Evolutionary conservation across 306 rosid species (phyloP), one percentile per base, ranked within the genome.

Genomic region (Quercus suber): DNA sequence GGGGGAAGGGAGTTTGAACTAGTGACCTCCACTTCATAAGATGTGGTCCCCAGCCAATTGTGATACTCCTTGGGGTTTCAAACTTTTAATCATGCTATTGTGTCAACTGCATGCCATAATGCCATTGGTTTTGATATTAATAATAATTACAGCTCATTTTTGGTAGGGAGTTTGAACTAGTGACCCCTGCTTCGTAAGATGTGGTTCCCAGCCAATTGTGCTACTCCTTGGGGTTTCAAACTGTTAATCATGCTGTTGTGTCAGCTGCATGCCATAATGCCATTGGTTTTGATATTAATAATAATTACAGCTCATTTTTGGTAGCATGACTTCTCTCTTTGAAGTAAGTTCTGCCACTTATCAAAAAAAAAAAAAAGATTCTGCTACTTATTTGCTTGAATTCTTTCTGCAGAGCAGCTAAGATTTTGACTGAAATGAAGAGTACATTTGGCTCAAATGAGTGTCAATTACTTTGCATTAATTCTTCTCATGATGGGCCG

Each of bases 401-500:
- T 59, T 73, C n/a, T 64, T 80, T 74, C 78, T 77, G 74, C 91
- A 96, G 98, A 79, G 96, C 94, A 74, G 87, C 82, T 76, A 96
- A 88, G 89, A 83, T 85, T 60, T 82, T 96, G 77, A 78, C 90
- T 55, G 97, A 96, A 64, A 93, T 93, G 98, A 88, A 86, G 91
- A 88, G 81, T 75, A 79, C 96, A 20, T 96, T 96, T 86, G 98
- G 99, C 52, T 30, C 94, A 53, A 86, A 79, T 79, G 94, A 89
- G 75, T 96, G 92, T 84, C 84, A 81, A 23, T 80, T 96, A 83
- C 90, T 96, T 72, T 89, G 91, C 76, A 90, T 96, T 73, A 96
- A 96, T 84, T 93, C 99, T 74, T 89, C 98, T 74, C 67, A 63
- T 60, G 93, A 87, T 76, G 89, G 84, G 73, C 64, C 73, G 33